Base-by-base conservation (phyloP, 345 rosid species). In the Populus alba region DNA sequence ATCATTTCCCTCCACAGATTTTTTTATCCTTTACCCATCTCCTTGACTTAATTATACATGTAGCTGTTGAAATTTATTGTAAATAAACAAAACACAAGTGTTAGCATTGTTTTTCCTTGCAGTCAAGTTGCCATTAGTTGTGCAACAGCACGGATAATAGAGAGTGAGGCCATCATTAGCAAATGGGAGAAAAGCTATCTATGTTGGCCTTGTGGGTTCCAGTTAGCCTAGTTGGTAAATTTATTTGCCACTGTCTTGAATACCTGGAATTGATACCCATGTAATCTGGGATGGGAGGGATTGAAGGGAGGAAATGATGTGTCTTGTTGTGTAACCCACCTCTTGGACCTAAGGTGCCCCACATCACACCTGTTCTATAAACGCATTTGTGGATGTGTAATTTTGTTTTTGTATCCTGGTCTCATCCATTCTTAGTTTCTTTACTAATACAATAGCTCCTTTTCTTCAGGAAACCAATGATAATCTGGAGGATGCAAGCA, bases 401-500 rank as follows among this genome's bases (percentile, higher is more conserved):
- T 23, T 59, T 23, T 23, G 29, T 59, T 23, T 4, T 77, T 15
- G 45, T 8, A 57, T 70, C 35, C 72, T 69, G 23, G 13, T 51
- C 43, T 9, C 63, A 33, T 8, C 37, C 45, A 6, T 11, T 39
- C 15, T 3, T 3, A 55, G 17, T 57, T 47, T 70, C 12, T 59
- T 38, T 8, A 33, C 62, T 38, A 43, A 57, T 31, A 18, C 20
- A 37, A 41, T 73, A 63, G 29, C 16, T 55, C 47, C 6, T 61
- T 33, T 72, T 16, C 41, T 69, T 76, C 81, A 96, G 99, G 98
- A 96, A 81, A 83, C 90, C 71, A 92, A 89, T 51, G 97, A 96
- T 8, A 96, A 94, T 82, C 82, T 96, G 66, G 98, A 92, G 85
- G 99, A 96, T 81, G 99, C 97, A 2, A 83, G 95, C 75, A 94